Evolutionary conservation across 208 protist genomes (phyloP), one percentile per base, ranked within the genome.

Genomic region (Leishmania lainsoni): DNA sequence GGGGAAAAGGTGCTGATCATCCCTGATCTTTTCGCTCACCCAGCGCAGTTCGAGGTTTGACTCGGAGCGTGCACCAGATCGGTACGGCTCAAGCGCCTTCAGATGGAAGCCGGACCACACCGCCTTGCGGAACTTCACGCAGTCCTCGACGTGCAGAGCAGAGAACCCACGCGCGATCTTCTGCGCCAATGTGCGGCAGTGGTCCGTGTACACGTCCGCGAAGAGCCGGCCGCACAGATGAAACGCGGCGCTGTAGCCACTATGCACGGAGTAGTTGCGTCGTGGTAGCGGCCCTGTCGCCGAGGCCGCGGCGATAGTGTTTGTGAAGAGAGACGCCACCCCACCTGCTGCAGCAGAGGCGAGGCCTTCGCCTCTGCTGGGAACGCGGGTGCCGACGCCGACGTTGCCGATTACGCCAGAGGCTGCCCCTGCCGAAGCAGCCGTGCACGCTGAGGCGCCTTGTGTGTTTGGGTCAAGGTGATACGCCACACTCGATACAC

Each of bases 1-100:
- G 9, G 89, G 87, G 66, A 93, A 94, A 32, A 94, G 89, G 74
- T 94, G 92, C 58, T 85, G 81, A 66, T 94, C 91, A 29, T 90
- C 78, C 45, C 83, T 86, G 48, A 94, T 87, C 51, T 87, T 85
- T 39, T 90, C 83, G 59, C 72, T 87, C 69, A 87, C 81, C 84
- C 86, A 90, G 58, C 81, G 74, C 76, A 83, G 29, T 54, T 87
- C 80, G 42, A 90, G 56, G 39, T 90, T 90, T 17, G 86, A 87
- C 79, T 85, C 83, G 39, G 86, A 90, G 54, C 75, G 83, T 9
- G 71, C 63, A 17, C 74, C 79, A 0, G 79, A 78, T 22, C 84
- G 79, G 26, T 79, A 78, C 3, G 83, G 87, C 32, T 87, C 83
- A 2, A 71, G 78, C 1, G 65, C 81, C 42, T 77, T 83, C 70